Conservation (phyloP, 768 basidiomycete species). For the Trametopsis cervina region DNA sequence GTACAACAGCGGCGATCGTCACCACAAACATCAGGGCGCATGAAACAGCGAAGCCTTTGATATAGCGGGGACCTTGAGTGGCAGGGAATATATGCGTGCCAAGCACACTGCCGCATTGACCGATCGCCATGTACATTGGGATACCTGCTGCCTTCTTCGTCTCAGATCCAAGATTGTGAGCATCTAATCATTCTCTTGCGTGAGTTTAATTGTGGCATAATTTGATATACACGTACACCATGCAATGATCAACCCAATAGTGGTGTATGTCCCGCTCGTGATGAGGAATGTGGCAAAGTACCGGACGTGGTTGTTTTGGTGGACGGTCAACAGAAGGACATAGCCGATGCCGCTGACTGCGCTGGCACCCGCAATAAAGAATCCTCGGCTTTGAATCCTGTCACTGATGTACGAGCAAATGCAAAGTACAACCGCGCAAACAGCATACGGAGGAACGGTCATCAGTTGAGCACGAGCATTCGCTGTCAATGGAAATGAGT, state of each 20-base stretch:
- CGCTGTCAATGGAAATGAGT: slow-evolving; percentile 29
- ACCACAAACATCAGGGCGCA: slow-evolving; percentile 18
- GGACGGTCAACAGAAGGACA: slow-evolving; percentile 50
- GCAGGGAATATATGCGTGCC: slow-evolving; percentile 37
- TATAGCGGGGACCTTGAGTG: slow-evolving; percentile 33
- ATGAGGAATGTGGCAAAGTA: slow-evolving; percentile 80
- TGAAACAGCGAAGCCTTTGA: slow-evolving; percentile 18
- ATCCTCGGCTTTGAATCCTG: slow-evolving; percentile 52
- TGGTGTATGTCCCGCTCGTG: slow-evolving; percentile 69
- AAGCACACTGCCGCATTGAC: slow-evolving; percentile 34
- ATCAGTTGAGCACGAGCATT: slow-evolving; percentile 63
- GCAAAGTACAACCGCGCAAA: slow-evolving; percentile 58
- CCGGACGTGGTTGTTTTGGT: slow-evolving; percentile 48
- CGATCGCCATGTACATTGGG: slow-evolving; percentile 36
- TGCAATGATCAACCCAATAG: slow-evolving; percentile 66
- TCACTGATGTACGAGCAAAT: slow-evolving; percentile 58
- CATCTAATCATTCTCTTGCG: slow-evolving; percentile 10
- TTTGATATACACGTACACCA: slow-evolving; percentile 50
- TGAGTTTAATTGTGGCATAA: background rate
- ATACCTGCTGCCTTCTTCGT: slow-evolving; percentile 37
- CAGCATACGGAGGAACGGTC: slow-evolving; percentile 78
- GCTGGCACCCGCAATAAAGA: slow-evolving; percentile 39
- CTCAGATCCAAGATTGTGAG: slow-evolving; percentile 38
- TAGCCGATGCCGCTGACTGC: slow-evolving; percentile 53
- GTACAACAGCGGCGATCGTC: slow-evolving; percentile 13